phyloP scores from a whole-genome alignment of 352 stramenopile genomes.

The Saprolegnia parasitica region DNA sequence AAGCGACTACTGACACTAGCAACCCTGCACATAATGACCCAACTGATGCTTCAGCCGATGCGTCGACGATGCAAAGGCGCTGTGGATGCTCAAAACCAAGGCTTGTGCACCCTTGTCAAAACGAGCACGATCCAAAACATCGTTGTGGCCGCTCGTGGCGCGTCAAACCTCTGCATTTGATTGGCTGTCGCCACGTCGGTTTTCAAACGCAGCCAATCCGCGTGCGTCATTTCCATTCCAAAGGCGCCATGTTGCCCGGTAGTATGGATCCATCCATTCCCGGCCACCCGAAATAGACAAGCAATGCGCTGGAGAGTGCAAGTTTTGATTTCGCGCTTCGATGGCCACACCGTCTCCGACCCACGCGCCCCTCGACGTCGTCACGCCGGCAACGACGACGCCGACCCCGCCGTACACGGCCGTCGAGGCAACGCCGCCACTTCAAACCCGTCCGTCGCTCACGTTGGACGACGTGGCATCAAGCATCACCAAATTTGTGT shows the following conservation, averaged over 20 bases:
- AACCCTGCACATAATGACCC: too few relatives aligned
- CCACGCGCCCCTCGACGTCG: background rate
- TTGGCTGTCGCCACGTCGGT: too few relatives aligned
- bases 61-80: too few relatives aligned
- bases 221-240: too few relatives aligned
- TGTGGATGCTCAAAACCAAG: too few relatives aligned
- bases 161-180: too few relatives aligned
- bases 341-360: background rate
- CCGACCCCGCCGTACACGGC: background rate
- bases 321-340: background rate
- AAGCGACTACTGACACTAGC: too few relatives aligned
- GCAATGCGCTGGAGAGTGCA: background rate
- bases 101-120: too few relatives aligned
- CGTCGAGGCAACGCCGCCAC: background rate
- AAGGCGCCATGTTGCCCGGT: background rate
- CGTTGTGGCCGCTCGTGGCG: too few relatives aligned
- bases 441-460: background rate
- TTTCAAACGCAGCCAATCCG: too few relatives aligned
- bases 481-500: constrained; percentile 6
- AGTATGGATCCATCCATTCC: background rate
- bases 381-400: background rate
- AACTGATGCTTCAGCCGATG: too few relatives aligned
- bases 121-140: too few relatives aligned
- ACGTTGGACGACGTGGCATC: background rate
- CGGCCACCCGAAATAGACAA: background rate